Evolutionary conservation across 495 filamentous ascomycete species (phyloP).

Genomic region (Aspergillus incahuasiensis): DNA sequence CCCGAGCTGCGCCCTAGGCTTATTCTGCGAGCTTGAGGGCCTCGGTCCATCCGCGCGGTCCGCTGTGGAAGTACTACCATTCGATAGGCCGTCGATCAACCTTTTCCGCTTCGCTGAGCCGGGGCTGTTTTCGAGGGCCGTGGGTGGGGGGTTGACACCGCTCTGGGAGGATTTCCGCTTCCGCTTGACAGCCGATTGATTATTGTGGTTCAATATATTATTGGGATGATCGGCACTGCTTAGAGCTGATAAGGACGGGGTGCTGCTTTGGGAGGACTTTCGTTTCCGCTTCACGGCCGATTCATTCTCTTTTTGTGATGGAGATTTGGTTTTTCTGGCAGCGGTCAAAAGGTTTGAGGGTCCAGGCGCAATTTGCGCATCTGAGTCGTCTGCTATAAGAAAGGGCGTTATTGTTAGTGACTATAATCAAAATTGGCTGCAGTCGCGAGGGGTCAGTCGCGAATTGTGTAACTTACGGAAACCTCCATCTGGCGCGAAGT

Average conservation of each 20-base stretch:
- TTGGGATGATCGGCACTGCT: neutral
- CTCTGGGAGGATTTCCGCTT: constrained; percentile 7
- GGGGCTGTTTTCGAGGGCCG: neutral
- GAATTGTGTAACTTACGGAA: constrained; percentile 5
- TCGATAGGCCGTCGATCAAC: neutral
- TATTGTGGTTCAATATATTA: neutral
- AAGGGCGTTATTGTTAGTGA: neutral
- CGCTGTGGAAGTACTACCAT: neutral
- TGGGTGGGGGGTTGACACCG: neutral
- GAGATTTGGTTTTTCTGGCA: neutral
- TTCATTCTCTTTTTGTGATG: neutral
- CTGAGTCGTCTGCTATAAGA: neutral
- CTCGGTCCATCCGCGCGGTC: neutral
- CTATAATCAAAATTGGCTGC: neutral
- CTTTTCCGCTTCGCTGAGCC: neutral
- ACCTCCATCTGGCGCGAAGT: neutral
- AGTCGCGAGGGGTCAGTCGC: neutral
- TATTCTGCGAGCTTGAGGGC: neutral
- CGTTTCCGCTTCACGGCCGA: constrained; percentile 4
- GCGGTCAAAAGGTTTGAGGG: neutral
- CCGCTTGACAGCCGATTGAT: neutral
- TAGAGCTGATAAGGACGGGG: neutral
- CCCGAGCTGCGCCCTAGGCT: neutral
- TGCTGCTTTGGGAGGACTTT: constrained; percentile 1
- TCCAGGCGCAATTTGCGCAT: neutral